Conservation (phyloP, 148 eudicot species). For the Gaultheria prostrata region DNA sequence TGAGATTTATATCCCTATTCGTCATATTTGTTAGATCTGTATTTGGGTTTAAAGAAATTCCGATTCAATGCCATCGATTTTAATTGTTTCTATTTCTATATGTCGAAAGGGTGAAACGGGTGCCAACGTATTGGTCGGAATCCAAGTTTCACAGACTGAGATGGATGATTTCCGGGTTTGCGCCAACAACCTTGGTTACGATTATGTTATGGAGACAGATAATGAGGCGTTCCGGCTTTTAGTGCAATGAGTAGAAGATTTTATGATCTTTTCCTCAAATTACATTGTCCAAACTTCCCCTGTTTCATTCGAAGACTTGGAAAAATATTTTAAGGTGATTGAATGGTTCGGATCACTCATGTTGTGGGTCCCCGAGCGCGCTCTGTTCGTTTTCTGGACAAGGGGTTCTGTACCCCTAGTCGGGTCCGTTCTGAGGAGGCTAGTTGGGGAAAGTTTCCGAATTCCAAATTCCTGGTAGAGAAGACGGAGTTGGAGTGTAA, state of each 20-base stretch:
- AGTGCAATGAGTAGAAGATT: constrained; percentile 46
- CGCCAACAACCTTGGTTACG: constrained; percentile 67
- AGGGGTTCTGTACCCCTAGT: too few relatives aligned
- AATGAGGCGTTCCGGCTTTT: constrained; percentile 66
- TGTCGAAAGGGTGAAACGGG: constrained; percentile 76
- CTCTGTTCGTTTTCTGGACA: too few relatives aligned
- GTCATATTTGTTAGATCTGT: neutral
- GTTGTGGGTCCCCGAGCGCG: too few relatives aligned
- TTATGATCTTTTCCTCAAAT: neutral
- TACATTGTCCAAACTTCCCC: too few relatives aligned
- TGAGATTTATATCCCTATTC: constrained; percentile 13
- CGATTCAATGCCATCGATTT: neutral
- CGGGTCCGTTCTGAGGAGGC: neutral
- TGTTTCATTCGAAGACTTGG: too few relatives aligned
- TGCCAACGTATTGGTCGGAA: constrained; percentile 90
- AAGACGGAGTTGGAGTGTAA: neutral
- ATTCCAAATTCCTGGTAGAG: neutral
- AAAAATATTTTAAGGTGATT: too few relatives aligned
- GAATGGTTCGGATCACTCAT: too few relatives aligned
- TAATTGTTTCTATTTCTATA: neutral
- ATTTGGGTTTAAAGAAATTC: neutral
- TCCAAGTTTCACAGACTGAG: constrained; percentile 66
- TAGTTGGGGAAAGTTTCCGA: neutral
- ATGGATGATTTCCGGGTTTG: constrained; percentile 50
- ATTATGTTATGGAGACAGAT: constrained; percentile 50